Conservation (phyloP, 2,329 filamentous ascomycete species). For the Emericellopsis atlantica region DNA sequence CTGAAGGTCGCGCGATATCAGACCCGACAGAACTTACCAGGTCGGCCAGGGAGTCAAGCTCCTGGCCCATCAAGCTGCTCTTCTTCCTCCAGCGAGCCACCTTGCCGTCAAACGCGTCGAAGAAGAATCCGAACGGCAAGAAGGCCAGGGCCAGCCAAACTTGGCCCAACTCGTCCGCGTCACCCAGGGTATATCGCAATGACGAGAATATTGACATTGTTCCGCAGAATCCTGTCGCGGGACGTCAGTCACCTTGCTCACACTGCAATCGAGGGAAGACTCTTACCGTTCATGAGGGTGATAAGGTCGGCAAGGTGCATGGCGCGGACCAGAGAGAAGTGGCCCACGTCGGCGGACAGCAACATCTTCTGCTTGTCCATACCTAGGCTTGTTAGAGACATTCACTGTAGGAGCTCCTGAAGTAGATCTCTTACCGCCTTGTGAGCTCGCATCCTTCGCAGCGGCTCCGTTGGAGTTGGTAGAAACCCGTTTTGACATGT, state of each 20-base stretch:
- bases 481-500: conserved; percentile 2
- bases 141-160: conserved; percentile 76
- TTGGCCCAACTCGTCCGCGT: conserved; percentile 50
- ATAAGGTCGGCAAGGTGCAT: conserved; percentile 76
- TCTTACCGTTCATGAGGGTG: conserved; percentile 63
- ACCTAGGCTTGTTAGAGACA: conserved; percentile 22
- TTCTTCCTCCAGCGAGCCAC: conserved; percentile 95
- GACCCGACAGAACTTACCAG: conserved; percentile 48
- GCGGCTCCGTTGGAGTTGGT: neutral
- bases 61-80: conserved; percentile 95
- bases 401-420: neutral
- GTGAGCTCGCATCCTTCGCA: neutral
- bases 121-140: conserved; percentile 88
- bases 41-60: conserved; percentile 90
- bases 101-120: conserved; percentile 96
- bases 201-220: conserved; percentile 95
- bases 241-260: neutral
- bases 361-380: conserved; percentile 68
- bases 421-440: neutral
- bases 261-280: neutral
- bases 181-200: conserved; percentile 78
- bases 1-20: neutral
- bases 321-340: conserved; percentile 57
- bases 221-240: conserved; percentile 57
- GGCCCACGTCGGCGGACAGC: conserved; percentile 55